phyloP scores from a whole-genome alignment of 2,329 filamentous ascomycete species.

The Penicillium janthinellum region DNA sequence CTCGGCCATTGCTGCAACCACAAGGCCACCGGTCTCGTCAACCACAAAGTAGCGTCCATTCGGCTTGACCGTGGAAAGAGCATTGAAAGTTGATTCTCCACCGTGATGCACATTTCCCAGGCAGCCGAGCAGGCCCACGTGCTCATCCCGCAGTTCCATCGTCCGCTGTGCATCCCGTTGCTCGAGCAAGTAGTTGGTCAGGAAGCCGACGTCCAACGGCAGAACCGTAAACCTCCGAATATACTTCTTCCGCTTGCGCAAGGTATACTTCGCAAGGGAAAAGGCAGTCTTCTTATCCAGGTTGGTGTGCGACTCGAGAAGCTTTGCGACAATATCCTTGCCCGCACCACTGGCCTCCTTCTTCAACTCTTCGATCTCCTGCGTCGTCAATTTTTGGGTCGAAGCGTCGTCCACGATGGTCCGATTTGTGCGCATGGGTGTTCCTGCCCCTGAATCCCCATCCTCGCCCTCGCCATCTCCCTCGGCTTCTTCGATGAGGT shows the following conservation, averaged over 20 bases:
- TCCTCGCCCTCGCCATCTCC: slow-evolving; percentile 42
- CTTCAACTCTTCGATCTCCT: slow-evolving; percentile 72
- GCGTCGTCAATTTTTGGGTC: slow-evolving; percentile 73
- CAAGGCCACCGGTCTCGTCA: slow-evolving; percentile 81
- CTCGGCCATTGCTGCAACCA: slow-evolving; percentile 83
- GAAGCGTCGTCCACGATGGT: slow-evolving; percentile 64
- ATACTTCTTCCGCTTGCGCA: slow-evolving; percentile 93
- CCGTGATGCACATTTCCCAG: slow-evolving; percentile 87
- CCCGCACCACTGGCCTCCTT: slow-evolving; percentile 74
- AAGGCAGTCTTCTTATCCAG: slow-evolving; percentile 94
- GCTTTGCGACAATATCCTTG: slow-evolving; percentile 87
- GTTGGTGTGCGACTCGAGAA: slow-evolving; percentile 84
- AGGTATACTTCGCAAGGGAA: slow-evolving; percentile 91
- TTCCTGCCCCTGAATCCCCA: slow-evolving; percentile 36
- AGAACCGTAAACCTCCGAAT: slow-evolving; percentile 82
- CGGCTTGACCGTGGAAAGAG: slow-evolving; percentile 32
- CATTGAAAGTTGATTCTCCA: slow-evolving; percentile 40
- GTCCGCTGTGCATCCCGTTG: slow-evolving; percentile 80
- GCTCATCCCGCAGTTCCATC: slow-evolving; percentile 83
- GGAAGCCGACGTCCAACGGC: slow-evolving; percentile 75
- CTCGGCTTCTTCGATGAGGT: slow-evolving; percentile 58
- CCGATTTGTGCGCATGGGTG: slow-evolving; percentile 63
- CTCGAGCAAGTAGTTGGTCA: slow-evolving; percentile 75
- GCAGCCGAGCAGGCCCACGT: slow-evolving; percentile 76
- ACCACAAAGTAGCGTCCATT: slow-evolving; percentile 76